Evolutionary conservation across 169 alveolate genomes (phyloP), one percentile per base, ranked within the genome.

Genomic region (Plasmodium vivax): DNA sequence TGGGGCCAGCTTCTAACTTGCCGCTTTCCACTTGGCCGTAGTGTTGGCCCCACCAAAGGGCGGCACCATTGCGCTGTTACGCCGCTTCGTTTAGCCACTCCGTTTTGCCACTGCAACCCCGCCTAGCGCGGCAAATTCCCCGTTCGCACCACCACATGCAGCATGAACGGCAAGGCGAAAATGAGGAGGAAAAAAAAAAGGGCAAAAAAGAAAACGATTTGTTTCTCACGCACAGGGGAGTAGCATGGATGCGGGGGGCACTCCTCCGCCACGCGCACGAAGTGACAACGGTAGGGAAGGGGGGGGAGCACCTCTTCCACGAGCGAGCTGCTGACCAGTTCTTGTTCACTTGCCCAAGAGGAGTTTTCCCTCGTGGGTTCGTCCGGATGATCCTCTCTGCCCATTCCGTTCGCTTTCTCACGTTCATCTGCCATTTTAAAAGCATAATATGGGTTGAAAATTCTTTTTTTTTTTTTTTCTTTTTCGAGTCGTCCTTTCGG

Each of bases 341-440:
- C 4, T 68, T 68, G 16, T 68, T 23, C 43, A 16, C n/a, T 68
- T 68, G 4, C 77, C 32, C 43, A 30, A 3, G 38, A 68, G 77
- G 77, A 68, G 4, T 68, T 68, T 68, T 23, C 34, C 38, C 77
- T 19, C 3, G 0, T 68, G 16, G 5, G 32, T 68, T 27, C 34
- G 2, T 23, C 77, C 32, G 14, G 9, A 68, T 23, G 77, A 3
- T 19, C 32, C 16, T 23, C 41, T 68, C 9, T 19, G 38, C n/a
- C 9, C 38, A 68, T 68, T 68, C 38, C 41, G 16, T 68, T 68
- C n/a, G 75, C 9, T 30, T 68, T 62, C 38, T 36, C 19, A 19
- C 62, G 23, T 58, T 83, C 62, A 62, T 36, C 77, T 23, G 1
- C 41, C 38, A 68, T 34, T 83, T 58, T 83, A n/a, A 83, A 83